Percentiles rank a stretch among this genome's conserved stretches.
Evolutionary conservation across 2,329 filamentous ascomycete genomes (phyloP).

Genomic region (Aspergillus pseudoviridinutans): DNA sequence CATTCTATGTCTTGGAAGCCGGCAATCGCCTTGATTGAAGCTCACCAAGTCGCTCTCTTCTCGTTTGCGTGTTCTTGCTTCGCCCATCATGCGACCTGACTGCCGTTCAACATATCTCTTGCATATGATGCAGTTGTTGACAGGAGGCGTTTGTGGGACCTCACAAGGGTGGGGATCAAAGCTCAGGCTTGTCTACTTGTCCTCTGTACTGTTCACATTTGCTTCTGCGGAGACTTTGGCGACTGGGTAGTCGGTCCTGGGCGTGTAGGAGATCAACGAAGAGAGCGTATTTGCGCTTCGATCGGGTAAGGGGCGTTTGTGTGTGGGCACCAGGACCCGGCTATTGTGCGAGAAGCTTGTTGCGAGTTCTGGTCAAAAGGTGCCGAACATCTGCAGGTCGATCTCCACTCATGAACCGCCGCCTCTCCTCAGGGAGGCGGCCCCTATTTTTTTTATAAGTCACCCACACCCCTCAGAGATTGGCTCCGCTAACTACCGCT

Average conservation of each 20-base stretch:
- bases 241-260: constrained; percentile 6
- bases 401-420: constrained; percentile 19
- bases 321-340: constrained; percentile 8
- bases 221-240: constrained; percentile 3
- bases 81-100: constrained; percentile 3
- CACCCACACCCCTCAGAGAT: constrained; percentile 5
- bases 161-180: constrained; percentile 93
- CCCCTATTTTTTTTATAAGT: constrained; percentile 40
- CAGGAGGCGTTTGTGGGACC: constrained; percentile 57
- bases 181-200: constrained; percentile 76
- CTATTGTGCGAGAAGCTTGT: constrained; percentile 4
- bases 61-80: constrained; percentile 5
- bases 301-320: constrained; percentile 6
- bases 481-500: constrained; percentile 29
- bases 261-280: constrained; percentile 13
- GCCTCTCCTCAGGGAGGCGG: constrained; percentile 27
- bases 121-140: constrained; percentile 5
- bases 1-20: neutral
- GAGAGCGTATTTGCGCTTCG: constrained; percentile 10
- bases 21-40: constrained; percentile 1
- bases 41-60: constrained; percentile 6
- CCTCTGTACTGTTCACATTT: constrained; percentile 15
- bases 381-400: constrained; percentile 14
- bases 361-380: constrained; percentile 3
- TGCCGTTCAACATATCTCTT: neutral